Evolutionary conservation across 352 stramenopile species (phyloP).

Genomic region (Globisporangium paddicum): DNA sequence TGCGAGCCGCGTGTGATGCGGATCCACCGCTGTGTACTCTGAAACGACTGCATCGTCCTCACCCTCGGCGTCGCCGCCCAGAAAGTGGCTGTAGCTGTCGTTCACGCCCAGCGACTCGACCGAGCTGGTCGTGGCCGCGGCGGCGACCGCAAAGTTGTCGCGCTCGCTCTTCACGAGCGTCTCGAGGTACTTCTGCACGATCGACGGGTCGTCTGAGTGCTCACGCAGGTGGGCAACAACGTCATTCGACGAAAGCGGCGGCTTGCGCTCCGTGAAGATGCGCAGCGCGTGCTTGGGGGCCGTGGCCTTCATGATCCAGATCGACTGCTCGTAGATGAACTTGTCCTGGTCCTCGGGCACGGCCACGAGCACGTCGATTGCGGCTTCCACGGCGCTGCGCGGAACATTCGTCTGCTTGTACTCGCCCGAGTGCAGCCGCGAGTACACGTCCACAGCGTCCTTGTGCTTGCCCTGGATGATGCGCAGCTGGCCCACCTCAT

Average conservation of each 20-base stretch:
- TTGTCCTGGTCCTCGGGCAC: slow-evolving; percentile 72
- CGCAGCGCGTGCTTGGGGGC: slow-evolving; percentile 71
- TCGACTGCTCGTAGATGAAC: slow-evolving; percentile 86
- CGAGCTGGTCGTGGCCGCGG: slow-evolving; percentile 4
- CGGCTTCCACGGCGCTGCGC: slow-evolving; percentile 84
- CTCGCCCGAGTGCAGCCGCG: slow-evolving; percentile 67
- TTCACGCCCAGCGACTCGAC: slow-evolving; percentile 43
- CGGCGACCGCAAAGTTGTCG: slow-evolving; percentile 19
- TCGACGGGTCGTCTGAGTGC: slow-evolving; percentile 62
- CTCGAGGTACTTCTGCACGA: slow-evolving; percentile 81
- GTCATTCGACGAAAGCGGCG: slow-evolving; percentile 68
- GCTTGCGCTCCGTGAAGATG: slow-evolving; percentile 77
- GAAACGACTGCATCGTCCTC: slow-evolving; percentile 35
- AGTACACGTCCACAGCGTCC: slow-evolving; percentile 80
- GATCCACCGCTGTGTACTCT: slow-evolving; percentile 36
- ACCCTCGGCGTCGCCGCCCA: slow-evolving; percentile 52
- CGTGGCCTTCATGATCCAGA: slow-evolving; percentile 81
- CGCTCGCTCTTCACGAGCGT: slow-evolving; percentile 63
- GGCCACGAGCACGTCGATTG: slow-evolving; percentile 84
- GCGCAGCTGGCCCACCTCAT: slow-evolving; percentile 67
- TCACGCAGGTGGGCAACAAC: slow-evolving; percentile 73
- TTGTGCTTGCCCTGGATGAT: slow-evolving; percentile 63
- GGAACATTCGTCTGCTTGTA: slow-evolving; percentile 85
- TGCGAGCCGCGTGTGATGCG: slow-evolving; percentile 77
- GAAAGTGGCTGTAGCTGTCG: slow-evolving; percentile 82